Percentiles rank a stretch among this genome's conserved stretches.
Conservation (phyloP, 2,329 filamentous ascomycete species). For the Blumeriella jaapii region DNA sequence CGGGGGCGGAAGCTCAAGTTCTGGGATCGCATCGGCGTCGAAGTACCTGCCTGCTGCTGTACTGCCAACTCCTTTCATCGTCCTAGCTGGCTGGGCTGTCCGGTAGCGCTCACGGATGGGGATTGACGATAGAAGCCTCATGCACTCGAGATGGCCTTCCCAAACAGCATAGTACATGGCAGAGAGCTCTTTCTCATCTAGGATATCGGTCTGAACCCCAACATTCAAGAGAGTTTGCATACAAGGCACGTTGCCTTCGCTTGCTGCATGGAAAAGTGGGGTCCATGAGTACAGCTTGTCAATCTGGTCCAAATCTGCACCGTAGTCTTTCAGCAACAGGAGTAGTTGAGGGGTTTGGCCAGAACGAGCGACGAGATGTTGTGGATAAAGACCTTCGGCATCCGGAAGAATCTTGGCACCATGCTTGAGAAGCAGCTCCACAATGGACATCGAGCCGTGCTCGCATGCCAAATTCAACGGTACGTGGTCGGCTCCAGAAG, state of each 20-base stretch:
- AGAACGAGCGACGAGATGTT: slow-evolving; percentile 87
- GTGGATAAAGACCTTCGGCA: slow-evolving; percentile 92
- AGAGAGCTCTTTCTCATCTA: slow-evolving; percentile 86
- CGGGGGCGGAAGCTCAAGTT: slow-evolving; percentile 83
- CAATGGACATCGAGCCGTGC: slow-evolving; percentile 75
- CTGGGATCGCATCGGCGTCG: slow-evolving; percentile 81
- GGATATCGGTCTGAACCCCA: slow-evolving; percentile 64
- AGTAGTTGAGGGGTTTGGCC: slow-evolving; percentile 72
- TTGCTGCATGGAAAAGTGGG: slow-evolving; percentile 88
- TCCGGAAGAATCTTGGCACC: slow-evolving; percentile 80
- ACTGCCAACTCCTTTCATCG: slow-evolving; percentile 22
- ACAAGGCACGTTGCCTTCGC: slow-evolving; percentile 87
- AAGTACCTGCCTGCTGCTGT: slow-evolving; percentile 49
- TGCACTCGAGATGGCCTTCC: slow-evolving; percentile 93
- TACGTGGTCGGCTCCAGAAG: slow-evolving; percentile 81
- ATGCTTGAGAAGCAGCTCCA: slow-evolving; percentile 71
- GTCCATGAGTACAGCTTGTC: slow-evolving; percentile 98
- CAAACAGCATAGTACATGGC: slow-evolving; percentile 98
- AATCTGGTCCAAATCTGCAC: slow-evolving; percentile 79
- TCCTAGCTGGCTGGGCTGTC: slow-evolving; percentile 24
- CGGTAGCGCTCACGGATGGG: slow-evolving; percentile 8
- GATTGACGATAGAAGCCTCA: slow-evolving; percentile 65
- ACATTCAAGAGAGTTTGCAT: slow-evolving; percentile 70
- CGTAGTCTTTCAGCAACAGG: slow-evolving; percentile 69
- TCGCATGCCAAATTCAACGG: slow-evolving; percentile 93